Evolutionary conservation across 192 early-diverging fungal species (phyloP).

Genomic region (Coemansia sp.): DNA sequence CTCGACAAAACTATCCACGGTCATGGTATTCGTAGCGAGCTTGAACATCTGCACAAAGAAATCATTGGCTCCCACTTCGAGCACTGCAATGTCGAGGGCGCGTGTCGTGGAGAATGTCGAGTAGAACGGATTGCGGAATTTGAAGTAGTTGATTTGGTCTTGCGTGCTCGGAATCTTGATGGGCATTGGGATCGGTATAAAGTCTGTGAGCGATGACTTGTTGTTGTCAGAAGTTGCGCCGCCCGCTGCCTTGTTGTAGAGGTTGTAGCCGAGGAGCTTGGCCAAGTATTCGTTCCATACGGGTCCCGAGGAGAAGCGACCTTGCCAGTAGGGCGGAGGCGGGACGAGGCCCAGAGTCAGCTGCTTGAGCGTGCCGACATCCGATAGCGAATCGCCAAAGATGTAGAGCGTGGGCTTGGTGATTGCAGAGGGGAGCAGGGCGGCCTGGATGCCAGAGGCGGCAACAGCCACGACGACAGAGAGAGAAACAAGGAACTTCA

Average conservation of each 20-base stretch:
- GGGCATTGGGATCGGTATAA: conserved; percentile 5
- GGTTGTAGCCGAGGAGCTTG: conserved; percentile 22
- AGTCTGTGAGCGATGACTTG: conserved; percentile 12
- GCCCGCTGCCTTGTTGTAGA: conserved; percentile 35
- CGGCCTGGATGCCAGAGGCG: conserved; percentile 8
- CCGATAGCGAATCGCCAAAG: conserved; percentile 37
- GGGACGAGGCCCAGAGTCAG: conserved; percentile 28
- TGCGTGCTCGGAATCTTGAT: conserved; percentile 41
- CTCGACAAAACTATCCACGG: conserved; percentile 25
- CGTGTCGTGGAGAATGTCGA: conserved; percentile 9
- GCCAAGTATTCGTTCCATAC: conserved; percentile 46
- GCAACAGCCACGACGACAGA: not conserved
- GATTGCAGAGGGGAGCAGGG: not conserved
- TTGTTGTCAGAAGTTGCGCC: conserved; percentile 30
- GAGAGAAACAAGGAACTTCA: not conserved
- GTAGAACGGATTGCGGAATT: conserved; percentile 19
- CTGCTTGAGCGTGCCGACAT: conserved; percentile 28
- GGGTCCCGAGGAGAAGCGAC: conserved; percentile 27
- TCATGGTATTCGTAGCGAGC: conserved; percentile 13
- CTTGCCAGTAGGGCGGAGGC: conserved; percentile 36
- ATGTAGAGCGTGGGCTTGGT: conserved; percentile 24
- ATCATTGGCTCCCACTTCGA: conserved; percentile 42
- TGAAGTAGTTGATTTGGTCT: conserved; percentile 40
- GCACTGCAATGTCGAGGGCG: conserved; percentile 23
- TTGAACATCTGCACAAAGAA: conserved; percentile 33